Conservation (phyloP, 2,329 filamentous ascomycete genomes). For the Phyllosticta capitalensis region DNA sequence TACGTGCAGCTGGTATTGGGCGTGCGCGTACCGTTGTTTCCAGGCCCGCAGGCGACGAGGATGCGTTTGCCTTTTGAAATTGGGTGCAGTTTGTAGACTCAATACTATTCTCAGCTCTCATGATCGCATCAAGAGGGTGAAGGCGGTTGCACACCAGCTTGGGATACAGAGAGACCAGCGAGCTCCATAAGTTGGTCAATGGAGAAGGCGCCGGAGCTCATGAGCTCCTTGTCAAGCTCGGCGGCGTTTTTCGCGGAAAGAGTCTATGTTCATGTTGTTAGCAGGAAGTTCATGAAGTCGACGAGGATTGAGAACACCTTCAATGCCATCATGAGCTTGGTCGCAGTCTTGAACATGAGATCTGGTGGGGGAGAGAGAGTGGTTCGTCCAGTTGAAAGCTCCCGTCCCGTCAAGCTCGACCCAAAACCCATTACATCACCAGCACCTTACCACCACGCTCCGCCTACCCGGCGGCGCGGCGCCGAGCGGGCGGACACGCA, state of each 20-base stretch:
- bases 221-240: conserved; percentile 85
- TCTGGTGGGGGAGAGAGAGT: background rate
- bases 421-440: background rate
- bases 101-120: background rate
- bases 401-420: background rate
- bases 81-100: conserved; percentile 80
- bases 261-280: conserved; percentile 47
- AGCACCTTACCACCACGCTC: background rate
- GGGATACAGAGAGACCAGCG: conserved; percentile 83
- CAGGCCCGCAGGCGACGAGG: conserved; percentile 83
- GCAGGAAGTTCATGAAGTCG: background rate
- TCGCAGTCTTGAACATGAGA: background rate
- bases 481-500: background rate
- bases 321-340: conserved; percentile 17
- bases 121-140: background rate
- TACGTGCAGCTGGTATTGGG: background rate
- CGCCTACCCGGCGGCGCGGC: background rate
- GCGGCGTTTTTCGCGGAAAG: conserved; percentile 80
- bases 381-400: background rate
- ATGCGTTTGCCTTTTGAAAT: conserved; percentile 59
- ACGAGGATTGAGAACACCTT: conserved; percentile 15
- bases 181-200: conserved; percentile 97
- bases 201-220: conserved; percentile 80
- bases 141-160: conserved; percentile 54
- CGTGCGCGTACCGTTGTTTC: conserved; percentile 43